Base-by-base conservation (phyloP, 768 basidiomycete species). In the Boletales sp. region DNA sequence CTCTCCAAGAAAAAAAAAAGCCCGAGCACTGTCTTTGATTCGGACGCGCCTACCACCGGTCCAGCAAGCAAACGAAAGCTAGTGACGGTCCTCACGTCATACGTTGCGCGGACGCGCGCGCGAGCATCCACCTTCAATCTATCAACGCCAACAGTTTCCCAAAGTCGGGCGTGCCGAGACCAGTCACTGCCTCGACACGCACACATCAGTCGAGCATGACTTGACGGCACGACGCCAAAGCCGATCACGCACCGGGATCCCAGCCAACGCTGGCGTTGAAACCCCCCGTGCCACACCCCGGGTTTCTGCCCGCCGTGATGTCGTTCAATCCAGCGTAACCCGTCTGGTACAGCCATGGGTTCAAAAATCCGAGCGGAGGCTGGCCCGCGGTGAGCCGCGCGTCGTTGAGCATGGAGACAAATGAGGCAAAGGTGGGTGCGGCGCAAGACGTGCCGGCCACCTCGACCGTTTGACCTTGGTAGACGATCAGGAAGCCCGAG, bases 401-500 rank as follows among this genome's bases (percentile, higher is more conserved):
- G 49, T 87, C 83, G 46, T 86, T 86, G 46, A 88, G 66, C 53
- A 88, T 74, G 3, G 84, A 74, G 14, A 87, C 70, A 46, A 88
- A 69, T 17, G 75, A 80, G 8, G 86, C 76, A 51, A 90, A 83
- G 0, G 84, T 74, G 0, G 87, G 87, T 8, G 82, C 60, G 1
- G 85, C 62, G 1, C 83, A 82, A 12, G 84, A 86, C 2, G 87
- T 90, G 33, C 87, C 87, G 1, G 70, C 76, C 48, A 81, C 73
- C 1, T 64, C 58, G n/a, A 49, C 51, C 11, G 69, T 34, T 6
- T 41, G n/a, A 4, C 82, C 82, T 25, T 58, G 46, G 42, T 74
- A 64, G 64, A 73, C 73, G 39, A 86, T 73, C 12, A 67, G 63
- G 73, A 79, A 87, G 33, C 66, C 60, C 36, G 63, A 57, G 1